Evolutionary conservation across 2,329 filamentous ascomycete species (phyloP).

Genomic region (Pseudogymnoascus sp.): DNA sequence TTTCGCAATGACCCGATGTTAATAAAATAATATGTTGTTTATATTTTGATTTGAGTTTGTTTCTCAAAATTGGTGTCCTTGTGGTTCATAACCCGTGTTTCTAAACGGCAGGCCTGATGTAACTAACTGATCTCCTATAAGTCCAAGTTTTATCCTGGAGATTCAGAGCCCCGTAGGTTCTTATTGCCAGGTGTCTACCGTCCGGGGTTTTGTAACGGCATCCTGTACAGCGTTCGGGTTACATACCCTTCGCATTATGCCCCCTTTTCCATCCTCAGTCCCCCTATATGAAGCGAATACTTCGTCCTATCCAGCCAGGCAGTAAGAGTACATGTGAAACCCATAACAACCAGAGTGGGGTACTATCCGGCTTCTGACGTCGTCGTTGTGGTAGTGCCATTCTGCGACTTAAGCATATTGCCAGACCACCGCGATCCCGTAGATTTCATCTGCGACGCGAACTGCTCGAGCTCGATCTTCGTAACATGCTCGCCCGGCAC

Average conservation of each 20-base stretch:
- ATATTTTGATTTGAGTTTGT: neutral
- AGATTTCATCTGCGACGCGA: conserved; percentile 36
- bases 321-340: neutral
- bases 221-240: neutral
- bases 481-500: conserved; percentile 78
- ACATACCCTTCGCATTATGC: neutral
- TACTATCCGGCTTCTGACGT: neutral
- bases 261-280: neutral
- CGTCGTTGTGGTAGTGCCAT: neutral
- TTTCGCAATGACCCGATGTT: conserved; percentile 6
- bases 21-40: conserved; percentile 8
- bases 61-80: neutral
- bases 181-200: neutral
- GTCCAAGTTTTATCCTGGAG: neutral
- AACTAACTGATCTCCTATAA: neutral
- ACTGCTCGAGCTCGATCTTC: conserved; percentile 82
- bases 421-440: neutral
- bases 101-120: neutral
- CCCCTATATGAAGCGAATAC: neutral
- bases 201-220: neutral
- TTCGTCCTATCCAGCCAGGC: too few relatives aligned
- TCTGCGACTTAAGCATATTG: neutral
- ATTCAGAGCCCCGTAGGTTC: neutral
- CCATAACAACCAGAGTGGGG: neutral
- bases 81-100: neutral